These are phyloP conservation scores for Chalaropsis thielavioides DNA, from an alignment of 2,329 filamentous ascomycete species.

Conservation along the genomic window DNA sequence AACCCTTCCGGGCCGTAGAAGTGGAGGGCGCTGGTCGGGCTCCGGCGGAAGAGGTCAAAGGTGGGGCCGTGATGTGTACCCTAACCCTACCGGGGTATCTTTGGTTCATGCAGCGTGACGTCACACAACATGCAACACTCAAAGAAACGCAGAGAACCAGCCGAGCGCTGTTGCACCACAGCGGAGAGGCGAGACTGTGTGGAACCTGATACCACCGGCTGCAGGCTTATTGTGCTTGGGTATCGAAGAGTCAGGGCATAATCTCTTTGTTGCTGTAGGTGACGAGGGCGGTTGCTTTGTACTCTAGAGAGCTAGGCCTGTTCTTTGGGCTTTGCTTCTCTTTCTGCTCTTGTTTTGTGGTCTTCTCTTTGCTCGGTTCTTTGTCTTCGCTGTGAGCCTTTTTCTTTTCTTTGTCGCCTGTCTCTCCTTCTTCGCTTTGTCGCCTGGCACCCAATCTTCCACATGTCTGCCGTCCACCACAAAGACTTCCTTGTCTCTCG, in stretches of 20 bases:
- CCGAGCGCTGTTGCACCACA: too few species aligned
- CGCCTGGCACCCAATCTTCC: too few species aligned
- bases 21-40: background rate
- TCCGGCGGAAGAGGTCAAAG: background rate
- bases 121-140: background rate
- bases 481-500: background rate
- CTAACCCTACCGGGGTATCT: background rate
- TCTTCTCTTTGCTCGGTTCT: background rate
- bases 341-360: background rate
- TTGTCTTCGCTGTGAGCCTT: background rate
- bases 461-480: too few species aligned
- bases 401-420: background rate
- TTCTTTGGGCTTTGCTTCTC: too few species aligned
- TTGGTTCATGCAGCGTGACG: background rate
- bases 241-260: background rate
- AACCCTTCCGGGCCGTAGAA: background rate
- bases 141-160: background rate
- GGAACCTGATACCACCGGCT: too few species aligned
- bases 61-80: background rate
- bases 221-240: too few species aligned
- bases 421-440: too few species aligned
- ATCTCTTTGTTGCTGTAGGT: background rate
- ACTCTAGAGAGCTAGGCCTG: too few species aligned
- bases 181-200: too few species aligned
- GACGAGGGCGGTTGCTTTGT: background rate